Evolutionary conservation across 129 eudicot genomes (phyloP).

Genomic region (Deinandra increscens): DNA sequence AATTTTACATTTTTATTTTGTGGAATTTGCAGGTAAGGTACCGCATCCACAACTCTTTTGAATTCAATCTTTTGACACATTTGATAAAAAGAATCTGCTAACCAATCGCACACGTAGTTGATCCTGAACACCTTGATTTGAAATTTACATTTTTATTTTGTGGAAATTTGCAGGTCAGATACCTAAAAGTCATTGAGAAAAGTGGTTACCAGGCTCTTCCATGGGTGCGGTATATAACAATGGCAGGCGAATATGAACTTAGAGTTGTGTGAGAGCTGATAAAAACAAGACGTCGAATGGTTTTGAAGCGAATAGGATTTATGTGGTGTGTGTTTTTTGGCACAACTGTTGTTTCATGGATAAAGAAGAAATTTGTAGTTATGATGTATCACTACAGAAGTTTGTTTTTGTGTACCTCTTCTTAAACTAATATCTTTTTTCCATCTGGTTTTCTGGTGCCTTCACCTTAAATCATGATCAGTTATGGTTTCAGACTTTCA

Average conservation of each 20-base stretch:
- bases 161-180: slow-evolving; percentile 58
- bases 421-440: neutral
- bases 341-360: slow-evolving; percentile 28
- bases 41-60: neutral
- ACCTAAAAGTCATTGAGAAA: slow-evolving; percentile 89
- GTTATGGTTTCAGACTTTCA: no score
- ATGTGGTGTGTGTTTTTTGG: slow-evolving; percentile 1
- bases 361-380: slow-evolving; percentile 8
- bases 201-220: slow-evolving; percentile 98
- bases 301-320: slow-evolving; percentile 8
- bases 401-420: neutral
- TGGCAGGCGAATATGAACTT: slow-evolving; percentile 98
- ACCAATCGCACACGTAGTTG: no score
- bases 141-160: neutral
- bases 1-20: neutral
- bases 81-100: neutral
- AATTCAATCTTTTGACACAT: no score
- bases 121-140: neutral
- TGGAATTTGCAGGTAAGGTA: slow-evolving; percentile 63
- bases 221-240: slow-evolving; percentile 96
- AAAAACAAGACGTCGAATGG: neutral
- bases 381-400: neutral
- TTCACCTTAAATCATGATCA: no score
- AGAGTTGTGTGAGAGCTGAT: slow-evolving; percentile 46
- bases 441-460: neutral